phyloP scores from a whole-genome alignment of 2,329 filamentous ascomycete species.

The Aspergillus floridensis region DNA sequence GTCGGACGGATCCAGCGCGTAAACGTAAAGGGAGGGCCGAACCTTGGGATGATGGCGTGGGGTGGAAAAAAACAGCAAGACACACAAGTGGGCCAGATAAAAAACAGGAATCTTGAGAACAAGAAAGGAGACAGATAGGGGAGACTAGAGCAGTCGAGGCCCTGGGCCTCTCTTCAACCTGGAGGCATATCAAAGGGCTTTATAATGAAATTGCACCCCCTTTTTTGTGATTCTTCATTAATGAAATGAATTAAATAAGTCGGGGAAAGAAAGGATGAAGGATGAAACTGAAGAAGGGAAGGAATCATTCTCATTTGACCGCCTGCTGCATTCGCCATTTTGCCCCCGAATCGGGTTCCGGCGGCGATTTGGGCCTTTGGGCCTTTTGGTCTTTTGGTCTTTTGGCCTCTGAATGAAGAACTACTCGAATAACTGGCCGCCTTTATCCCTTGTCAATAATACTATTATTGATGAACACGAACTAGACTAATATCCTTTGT shows the following conservation, averaged over 20 bases:
- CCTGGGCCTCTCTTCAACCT: neutral
- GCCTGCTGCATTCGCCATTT: too few species aligned
- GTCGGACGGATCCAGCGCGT: slow-evolving; percentile 1
- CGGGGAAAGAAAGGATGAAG: too few species aligned
- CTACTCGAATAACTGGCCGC: neutral
- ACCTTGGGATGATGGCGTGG: slow-evolving; percentile 8
- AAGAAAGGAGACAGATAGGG: neutral
- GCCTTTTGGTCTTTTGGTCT: too few species aligned
- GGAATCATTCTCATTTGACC: too few species aligned
- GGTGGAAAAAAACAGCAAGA: neutral
- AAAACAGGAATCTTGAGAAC: neutral
- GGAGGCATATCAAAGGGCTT: neutral
- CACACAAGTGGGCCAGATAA: neutral
- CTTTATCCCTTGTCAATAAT: neutral
- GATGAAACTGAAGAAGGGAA: too few species aligned
- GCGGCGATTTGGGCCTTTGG: neutral
- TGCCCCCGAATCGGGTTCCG: neutral
- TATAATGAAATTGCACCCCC: neutral
- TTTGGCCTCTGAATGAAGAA: too few species aligned
- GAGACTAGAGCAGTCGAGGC: neutral
- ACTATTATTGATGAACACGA: too few species aligned
- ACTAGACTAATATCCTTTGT: too few species aligned
- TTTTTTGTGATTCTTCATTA: neutral
- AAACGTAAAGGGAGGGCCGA: slow-evolving; percentile 2
- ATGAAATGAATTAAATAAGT: too few species aligned